Evolutionary conservation across 495 filamentous ascomycete genomes (phyloP).

Genomic region (Polyplosphaeria fusca): DNA sequence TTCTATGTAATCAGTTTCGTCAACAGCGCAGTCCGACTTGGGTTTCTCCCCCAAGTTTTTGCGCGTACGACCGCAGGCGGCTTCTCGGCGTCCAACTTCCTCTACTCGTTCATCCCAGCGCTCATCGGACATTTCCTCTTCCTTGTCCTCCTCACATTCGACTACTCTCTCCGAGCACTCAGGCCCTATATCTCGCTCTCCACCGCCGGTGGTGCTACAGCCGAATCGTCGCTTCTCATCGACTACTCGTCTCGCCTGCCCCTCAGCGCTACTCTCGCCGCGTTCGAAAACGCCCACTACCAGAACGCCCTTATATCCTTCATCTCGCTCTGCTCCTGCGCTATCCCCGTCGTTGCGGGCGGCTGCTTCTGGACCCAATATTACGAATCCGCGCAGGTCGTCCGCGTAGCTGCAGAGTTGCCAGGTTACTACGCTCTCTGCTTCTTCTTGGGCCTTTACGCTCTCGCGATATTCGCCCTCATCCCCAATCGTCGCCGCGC

Average conservation of each 20-base stretch:
- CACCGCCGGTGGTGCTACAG: slow-evolving; percentile 56
- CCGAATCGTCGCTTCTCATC: slow-evolving; percentile 66
- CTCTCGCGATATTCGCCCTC: slow-evolving; percentile 60
- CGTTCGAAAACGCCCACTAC: slow-evolving; percentile 63
- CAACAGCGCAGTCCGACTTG: slow-evolving; percentile 58
- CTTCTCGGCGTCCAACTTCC: slow-evolving; percentile 82
- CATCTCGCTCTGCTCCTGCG: slow-evolving; percentile 58
- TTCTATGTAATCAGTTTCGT: slow-evolving; percentile 68
- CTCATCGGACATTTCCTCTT: slow-evolving; percentile 72
- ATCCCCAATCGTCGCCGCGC: slow-evolving; percentile 57
- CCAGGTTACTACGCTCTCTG: slow-evolving; percentile 64
- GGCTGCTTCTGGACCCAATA: slow-evolving; percentile 80
- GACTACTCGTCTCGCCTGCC: slow-evolving; percentile 69
- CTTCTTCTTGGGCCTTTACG: slow-evolving; percentile 64
- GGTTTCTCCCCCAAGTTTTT: slow-evolving; percentile 66
- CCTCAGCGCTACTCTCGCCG: slow-evolving; percentile 58
- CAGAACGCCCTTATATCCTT: slow-evolving; percentile 67
- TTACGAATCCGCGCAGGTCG: slow-evolving; percentile 44
- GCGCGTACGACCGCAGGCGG: slow-evolving; percentile 59
- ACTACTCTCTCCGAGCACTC: slow-evolving; percentile 69
- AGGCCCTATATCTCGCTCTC: slow-evolving; percentile 70
- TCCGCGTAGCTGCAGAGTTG: slow-evolving; percentile 64
- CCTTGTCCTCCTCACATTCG: slow-evolving; percentile 73
- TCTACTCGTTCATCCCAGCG: slow-evolving; percentile 80
- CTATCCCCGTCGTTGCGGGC: slow-evolving; percentile 72